Evolutionary conservation across 2,329 filamentous ascomycete genomes (phyloP).

Genomic region (Rachicladosporium sp.): DNA sequence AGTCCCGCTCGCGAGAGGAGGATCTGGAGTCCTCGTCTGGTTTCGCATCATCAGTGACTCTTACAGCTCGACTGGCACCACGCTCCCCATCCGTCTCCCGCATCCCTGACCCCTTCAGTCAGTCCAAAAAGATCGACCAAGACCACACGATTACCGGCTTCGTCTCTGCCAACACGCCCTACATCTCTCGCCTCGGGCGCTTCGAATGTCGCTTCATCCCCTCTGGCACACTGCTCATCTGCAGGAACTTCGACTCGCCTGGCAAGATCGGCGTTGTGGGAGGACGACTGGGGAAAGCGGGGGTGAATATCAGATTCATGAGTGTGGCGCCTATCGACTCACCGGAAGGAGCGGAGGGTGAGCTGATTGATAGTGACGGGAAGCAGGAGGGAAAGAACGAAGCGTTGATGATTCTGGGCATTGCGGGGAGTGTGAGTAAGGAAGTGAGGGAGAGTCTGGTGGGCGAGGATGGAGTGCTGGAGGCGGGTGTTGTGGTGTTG

Average conservation of each 20-base stretch:
- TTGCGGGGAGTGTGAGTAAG: slow-evolving; percentile 52
- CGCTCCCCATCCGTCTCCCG: slow-evolving; percentile 20
- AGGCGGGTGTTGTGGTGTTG: slow-evolving; percentile 40
- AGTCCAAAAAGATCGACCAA: slow-evolving; percentile 18
- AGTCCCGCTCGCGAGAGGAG: slow-evolving; percentile 46
- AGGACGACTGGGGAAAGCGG: slow-evolving; percentile 53
- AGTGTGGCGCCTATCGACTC: slow-evolving; percentile 51
- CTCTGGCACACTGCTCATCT: slow-evolving; percentile 61
- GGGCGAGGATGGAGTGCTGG: slow-evolving; percentile 39
- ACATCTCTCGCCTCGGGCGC: slow-evolving; percentile 60
- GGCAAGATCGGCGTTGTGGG: slow-evolving; percentile 76
- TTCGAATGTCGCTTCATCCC: slow-evolving; percentile 65
- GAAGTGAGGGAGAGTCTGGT: slow-evolving; percentile 41
- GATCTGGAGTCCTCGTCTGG: slow-evolving; percentile 47
- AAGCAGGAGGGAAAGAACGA: slow-evolving; percentile 41
- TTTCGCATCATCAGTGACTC: slow-evolving; percentile 59
- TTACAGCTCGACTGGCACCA: slow-evolving; percentile 39
- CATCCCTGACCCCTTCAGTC: slow-evolving; percentile 6
- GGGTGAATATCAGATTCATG: slow-evolving; percentile 74
- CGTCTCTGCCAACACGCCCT: slow-evolving; percentile 49
- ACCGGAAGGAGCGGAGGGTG: slow-evolving; percentile 20
- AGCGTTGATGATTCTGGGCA: slow-evolving; percentile 70
- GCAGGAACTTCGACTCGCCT: slow-evolving; percentile 69
- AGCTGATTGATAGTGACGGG: slow-evolving; percentile 8
- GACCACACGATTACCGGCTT: slow-evolving; percentile 53